Base-by-base conservation (phyloP, 2,329 filamentous ascomycete species). In the Colletotrichum noveboracense region DNA sequence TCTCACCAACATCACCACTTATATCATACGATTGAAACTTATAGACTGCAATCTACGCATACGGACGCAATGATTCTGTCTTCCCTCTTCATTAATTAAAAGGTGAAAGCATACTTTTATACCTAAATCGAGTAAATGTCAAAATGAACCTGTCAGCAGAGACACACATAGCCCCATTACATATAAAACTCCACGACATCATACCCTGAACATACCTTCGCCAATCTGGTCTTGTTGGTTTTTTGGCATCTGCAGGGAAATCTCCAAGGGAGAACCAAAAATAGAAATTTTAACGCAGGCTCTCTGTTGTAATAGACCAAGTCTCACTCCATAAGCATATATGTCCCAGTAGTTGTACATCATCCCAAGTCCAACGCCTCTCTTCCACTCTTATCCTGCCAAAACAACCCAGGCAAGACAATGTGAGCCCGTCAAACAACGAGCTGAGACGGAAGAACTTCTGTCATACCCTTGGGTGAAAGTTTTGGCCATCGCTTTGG, bases 91-190 rank as follows among this genome's bases (percentile, higher is more conserved):
- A 43, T 8, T 5, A 43, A 6, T n/a, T 43, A 0, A 43, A 3
- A 43, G 36, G 0, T 18, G 8, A 16, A 43, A 43, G 5, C 16
- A 18, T 16, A n/a, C 5, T 43, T 43, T 43, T 3, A 2, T n/a
- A 43, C 16, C 4, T 43, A 6, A 43, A 43, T 43, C 1, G 36
- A 43, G 36, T 5, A 3, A 5, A 18, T 43, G 36, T 0, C 0
- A 43, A 18, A 18, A 9, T 0, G 7, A 38, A 18, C 7, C 36
- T 18, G 0, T 3, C 16, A 38, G 16, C 16, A 5, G 16, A 5
- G 36, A 18, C 16, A 38, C 36, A 0, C 36, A 38, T 4, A 38
- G 0, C 2, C 16, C 36, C 2, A 0, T 43, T 18, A 0, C 16
- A 43, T 43, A 18, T 10, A 18, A 10, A 10, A 18, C 5, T 8